Evolutionary conservation across 2,329 filamentous ascomycete species (phyloP).

Genomic region (Trichoderma sp.): DNA sequence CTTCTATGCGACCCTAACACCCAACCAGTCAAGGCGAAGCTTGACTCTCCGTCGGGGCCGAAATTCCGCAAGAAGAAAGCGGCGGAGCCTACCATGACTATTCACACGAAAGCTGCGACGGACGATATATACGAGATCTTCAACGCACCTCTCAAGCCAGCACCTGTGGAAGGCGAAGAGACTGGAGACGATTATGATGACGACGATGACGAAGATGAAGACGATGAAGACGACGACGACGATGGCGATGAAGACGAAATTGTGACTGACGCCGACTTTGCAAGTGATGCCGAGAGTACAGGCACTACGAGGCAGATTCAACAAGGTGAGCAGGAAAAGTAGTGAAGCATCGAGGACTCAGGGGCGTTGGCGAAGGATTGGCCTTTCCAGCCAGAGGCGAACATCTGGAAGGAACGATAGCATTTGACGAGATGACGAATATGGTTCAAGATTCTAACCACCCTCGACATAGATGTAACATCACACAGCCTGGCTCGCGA

Average conservation of each 20-base stretch:
- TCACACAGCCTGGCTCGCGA: background rate
- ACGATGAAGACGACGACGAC: background rate
- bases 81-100: constrained; percentile 93
- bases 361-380: constrained; percentile 80
- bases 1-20: background rate
- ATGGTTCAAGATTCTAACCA: constrained; percentile 43
- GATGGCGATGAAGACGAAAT: constrained; percentile 67
- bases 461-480: constrained; percentile 38
- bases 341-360: constrained; percentile 59
- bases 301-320: constrained; percentile 70
- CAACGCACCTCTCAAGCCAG: constrained; percentile 67
- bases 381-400: constrained; percentile 68
- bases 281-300: constrained; percentile 82
- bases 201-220: background rate
- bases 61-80: constrained; percentile 78
- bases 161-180: constrained; percentile 41
- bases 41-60: constrained; percentile 83
- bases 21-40: constrained; percentile 78
- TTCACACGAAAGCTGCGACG: constrained; percentile 91
- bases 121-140: constrained; percentile 98
- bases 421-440: constrained; percentile 36
- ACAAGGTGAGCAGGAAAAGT: constrained; percentile 45
- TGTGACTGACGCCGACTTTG: constrained; percentile 70
- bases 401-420: constrained; percentile 64
- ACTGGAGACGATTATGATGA: constrained; percentile 41